Evolutionary conservation across 2,329 filamentous ascomycete species (phyloP).

Genomic region (Paecilomyces niveus): DNA sequence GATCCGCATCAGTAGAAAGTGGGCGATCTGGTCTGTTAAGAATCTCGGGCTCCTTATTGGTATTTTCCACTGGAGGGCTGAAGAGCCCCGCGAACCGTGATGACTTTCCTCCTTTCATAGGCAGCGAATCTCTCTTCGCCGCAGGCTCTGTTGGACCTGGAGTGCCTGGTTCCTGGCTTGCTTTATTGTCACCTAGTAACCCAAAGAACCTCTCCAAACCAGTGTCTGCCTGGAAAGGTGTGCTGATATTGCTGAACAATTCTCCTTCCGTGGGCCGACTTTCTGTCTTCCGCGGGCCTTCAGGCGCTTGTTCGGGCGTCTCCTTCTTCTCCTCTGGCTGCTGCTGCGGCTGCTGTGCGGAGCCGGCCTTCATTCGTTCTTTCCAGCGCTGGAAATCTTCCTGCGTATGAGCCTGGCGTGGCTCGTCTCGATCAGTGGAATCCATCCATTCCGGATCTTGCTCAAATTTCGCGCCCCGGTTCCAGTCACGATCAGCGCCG

Average conservation of each 20-base stretch:
- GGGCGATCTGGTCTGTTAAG: conserved; percentile 28
- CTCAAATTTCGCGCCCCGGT: conserved; percentile 51
- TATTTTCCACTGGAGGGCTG: conserved; percentile 51
- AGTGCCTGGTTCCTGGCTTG: conserved; percentile 34
- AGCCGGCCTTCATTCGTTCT: conserved; percentile 74
- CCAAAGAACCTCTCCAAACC: conserved; percentile 74
- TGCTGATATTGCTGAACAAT: conserved; percentile 48
- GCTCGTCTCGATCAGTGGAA: conserved; percentile 59
- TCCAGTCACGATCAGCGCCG: conserved; percentile 48
- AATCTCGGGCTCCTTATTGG: conserved; percentile 29
- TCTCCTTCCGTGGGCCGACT: conserved; percentile 38
- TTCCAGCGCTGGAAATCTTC: conserved; percentile 95
- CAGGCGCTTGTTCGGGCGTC: conserved; percentile 13
- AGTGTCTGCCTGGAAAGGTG: conserved; percentile 57
- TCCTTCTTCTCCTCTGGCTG: conserved; percentile 41
- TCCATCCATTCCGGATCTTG: conserved; percentile 91
- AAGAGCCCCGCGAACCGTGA: conserved; percentile 86
- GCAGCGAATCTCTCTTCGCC: conserved; percentile 33
- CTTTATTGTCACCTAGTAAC: conserved; percentile 47
- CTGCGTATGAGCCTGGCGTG: conserved; percentile 66
- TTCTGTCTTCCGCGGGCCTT: conserved; percentile 30
- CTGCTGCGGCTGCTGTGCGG: conserved; percentile 19
- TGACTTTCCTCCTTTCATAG: conserved; percentile 57
- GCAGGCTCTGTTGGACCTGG: conserved; percentile 29
- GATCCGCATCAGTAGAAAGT: conserved; percentile 56